Percentiles rank a stretch among this genome's conserved stretches.
These are phyloP conservation scores for Penicillium taxi DNA, from an alignment of 495 filamentous ascomycete species.

Conservation along the genomic window DNA sequence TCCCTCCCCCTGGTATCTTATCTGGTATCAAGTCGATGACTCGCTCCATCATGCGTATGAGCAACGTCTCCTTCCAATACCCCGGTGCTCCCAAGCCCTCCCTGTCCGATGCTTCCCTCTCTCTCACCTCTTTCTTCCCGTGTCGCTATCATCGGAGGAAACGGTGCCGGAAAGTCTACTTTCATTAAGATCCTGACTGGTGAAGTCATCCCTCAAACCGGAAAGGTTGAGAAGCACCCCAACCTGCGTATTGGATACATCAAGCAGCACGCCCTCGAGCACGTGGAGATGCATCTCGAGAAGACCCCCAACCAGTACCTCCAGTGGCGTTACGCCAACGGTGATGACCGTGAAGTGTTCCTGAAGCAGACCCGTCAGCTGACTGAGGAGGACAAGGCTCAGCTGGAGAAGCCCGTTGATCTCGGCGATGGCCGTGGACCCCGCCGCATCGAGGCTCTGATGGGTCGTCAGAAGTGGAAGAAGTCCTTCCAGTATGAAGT, in stretches of 20 bases:
- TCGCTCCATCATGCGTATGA: slow-evolving; percentile 92
- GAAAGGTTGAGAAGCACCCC: slow-evolving; percentile 95
- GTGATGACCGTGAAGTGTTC: slow-evolving; percentile 92
- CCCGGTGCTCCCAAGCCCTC: slow-evolving; percentile 79
- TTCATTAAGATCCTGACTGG: slow-evolving; percentile 98
- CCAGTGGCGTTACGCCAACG: slow-evolving; percentile 96
- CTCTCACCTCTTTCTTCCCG: slow-evolving; percentile 83
- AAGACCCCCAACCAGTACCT: slow-evolving; percentile 99
- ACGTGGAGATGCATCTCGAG: slow-evolving; percentile 98
- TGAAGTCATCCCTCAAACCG: slow-evolving; percentile 76
- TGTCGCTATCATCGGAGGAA: slow-evolving; percentile 91
- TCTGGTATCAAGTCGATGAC: slow-evolving; percentile 92
- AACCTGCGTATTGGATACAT: slow-evolving; percentile 99
- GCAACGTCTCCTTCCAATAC: slow-evolving; percentile 81
- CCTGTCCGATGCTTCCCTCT: slow-evolving; percentile 75
- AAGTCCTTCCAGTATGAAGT: slow-evolving; percentile 99
- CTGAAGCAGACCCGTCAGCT: slow-evolving; percentile 95
- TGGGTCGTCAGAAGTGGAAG: slow-evolving; percentile 98
- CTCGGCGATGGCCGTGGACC: slow-evolving; percentile 71
- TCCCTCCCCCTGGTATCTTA: slow-evolving; percentile 89
- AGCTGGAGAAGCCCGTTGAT: slow-evolving; percentile 85
- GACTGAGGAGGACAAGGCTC: slow-evolving; percentile 72
- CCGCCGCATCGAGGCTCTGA: slow-evolving; percentile 75
- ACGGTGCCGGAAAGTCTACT: slow-evolving; percentile 97
- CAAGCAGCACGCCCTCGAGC: slow-evolving; percentile 97